Evolutionary conservation across 2,329 filamentous ascomycete species (phyloP).

Genomic region (Pseudopyrenochaeta lycopersici): DNA sequence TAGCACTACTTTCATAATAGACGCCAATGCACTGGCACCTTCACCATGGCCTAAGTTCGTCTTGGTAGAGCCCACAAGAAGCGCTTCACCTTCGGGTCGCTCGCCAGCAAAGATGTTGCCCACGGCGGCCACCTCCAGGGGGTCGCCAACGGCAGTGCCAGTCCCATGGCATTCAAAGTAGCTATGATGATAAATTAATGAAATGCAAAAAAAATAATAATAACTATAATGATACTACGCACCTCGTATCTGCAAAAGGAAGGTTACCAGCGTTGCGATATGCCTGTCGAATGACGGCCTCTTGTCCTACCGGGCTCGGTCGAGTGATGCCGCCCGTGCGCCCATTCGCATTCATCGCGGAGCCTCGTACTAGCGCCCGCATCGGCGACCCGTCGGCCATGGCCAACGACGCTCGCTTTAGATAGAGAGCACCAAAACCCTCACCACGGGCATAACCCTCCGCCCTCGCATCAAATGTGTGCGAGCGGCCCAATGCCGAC

Average conservation of each 20-base stretch:
- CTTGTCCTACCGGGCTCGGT: constrained; percentile 19
- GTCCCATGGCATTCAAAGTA: constrained; percentile 39
- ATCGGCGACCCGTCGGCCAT: constrained; percentile 1
- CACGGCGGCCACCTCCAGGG: constrained; percentile 29
- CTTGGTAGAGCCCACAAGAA: constrained; percentile 39
- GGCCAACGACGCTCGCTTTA: constrained; percentile 8
- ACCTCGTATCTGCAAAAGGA: constrained; percentile 1
- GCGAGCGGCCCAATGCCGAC: constrained; percentile 22
- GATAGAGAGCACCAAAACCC: constrained; percentile 25
- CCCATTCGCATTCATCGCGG: neutral
- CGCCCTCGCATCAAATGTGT: constrained; percentile 32
- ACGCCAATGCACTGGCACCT: constrained; percentile 29
- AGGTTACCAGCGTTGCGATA: constrained; percentile 23
- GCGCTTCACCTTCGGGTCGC: neutral
- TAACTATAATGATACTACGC: too few species aligned
- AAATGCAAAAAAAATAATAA: too few species aligned
- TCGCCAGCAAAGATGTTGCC: constrained; percentile 16
- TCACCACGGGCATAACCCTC: constrained; percentile 36
- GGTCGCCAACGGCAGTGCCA: constrained; percentile 40
- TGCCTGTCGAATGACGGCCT: constrained; percentile 1
- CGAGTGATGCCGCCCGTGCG: constrained; percentile 17
- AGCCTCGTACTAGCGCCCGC: neutral
- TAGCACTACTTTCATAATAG: constrained; percentile 39
- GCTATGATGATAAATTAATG: too few species aligned
- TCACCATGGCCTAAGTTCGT: constrained; percentile 46